phyloP scores from a whole-genome alignment of 1,284 basidiomycete species.

The Cystobasidium sp. region DNA sequence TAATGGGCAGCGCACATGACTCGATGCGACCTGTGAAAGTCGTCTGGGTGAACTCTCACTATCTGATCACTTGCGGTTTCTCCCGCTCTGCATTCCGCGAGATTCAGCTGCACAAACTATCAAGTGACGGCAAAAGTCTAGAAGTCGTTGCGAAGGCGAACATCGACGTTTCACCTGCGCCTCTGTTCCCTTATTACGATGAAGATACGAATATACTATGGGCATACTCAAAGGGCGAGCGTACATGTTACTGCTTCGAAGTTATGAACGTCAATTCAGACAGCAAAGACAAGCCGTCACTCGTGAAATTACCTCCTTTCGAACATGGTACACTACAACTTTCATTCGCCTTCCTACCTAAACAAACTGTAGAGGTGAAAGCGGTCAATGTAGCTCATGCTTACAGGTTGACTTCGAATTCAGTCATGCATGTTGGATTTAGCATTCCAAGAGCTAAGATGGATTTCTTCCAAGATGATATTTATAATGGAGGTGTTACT shows the following conservation, averaged over 20 bases:
- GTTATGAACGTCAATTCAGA: conserved; percentile 51
- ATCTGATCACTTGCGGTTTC: conserved; percentile 60
- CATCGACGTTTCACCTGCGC: conserved; percentile 60
- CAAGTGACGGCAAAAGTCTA: conserved; percentile 30
- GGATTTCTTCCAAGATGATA: conserved; percentile 62
- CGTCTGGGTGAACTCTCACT: conserved; percentile 57
- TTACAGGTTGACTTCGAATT: conserved; percentile 78
- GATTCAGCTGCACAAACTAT: conserved; percentile 57
- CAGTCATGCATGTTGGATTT: conserved; percentile 65
- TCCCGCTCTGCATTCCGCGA: conserved; percentile 58
- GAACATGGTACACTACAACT: conserved; percentile 57
- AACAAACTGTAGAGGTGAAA: conserved; percentile 57
- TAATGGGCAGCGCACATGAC: conserved; percentile 56
- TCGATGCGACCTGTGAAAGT: conserved; percentile 59
- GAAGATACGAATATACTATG: conserved; percentile 60
- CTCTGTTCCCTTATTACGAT: conserved; percentile 60
- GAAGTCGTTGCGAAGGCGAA: conserved; percentile 52
- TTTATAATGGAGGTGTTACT: conserved; percentile 54
- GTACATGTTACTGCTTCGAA: conserved; percentile 59
- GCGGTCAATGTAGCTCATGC: conserved; percentile 73
- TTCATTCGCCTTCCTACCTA: conserved; percentile 58
- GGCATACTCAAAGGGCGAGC: conserved; percentile 60
- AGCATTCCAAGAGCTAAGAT: conserved; percentile 58
- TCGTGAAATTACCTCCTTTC: conserved; percentile 57
- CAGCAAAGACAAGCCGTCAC: conserved; percentile 41